These are phyloP conservation scores for Coniella vitis DNA, from an alignment of 2,329 filamentous ascomycete genomes.

Conservation along the genomic window DNA sequence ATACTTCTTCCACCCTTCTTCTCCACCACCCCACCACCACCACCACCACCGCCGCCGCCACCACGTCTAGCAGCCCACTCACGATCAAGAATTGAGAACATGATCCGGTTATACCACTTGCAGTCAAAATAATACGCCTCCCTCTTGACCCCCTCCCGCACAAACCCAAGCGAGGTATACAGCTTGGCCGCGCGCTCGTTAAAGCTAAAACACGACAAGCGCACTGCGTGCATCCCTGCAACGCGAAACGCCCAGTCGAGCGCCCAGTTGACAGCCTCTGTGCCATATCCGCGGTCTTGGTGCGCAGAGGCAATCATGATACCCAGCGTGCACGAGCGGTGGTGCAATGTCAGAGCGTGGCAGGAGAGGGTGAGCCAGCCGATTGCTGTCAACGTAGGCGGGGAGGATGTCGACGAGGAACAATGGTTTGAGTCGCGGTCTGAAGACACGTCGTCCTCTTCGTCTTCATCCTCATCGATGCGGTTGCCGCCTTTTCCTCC, in stretches of 20 bases:
- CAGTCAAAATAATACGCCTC: constrained; percentile 37
- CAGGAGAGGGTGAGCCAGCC: constrained; percentile 9
- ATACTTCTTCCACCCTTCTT: too few relatives aligned
- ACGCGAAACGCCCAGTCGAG: constrained; percentile 38
- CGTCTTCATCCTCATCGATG: not conserved
- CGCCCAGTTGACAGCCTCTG: constrained; percentile 39
- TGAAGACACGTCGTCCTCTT: not conserved
- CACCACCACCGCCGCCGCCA: not conserved
- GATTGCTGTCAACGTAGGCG: not conserved
- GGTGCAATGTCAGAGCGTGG: constrained; percentile 5
- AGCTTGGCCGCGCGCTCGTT: constrained; percentile 35
- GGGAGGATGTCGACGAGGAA: not conserved
- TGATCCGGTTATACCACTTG: constrained; percentile 29
- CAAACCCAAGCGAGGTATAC: constrained; percentile 40
- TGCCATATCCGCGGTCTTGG: constrained; percentile 31
- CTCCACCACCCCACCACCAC: not conserved
- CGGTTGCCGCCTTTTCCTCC: too few relatives aligned
- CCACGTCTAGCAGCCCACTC: constrained; percentile 27
- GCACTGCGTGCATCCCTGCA: constrained; percentile 38
- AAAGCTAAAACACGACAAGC: constrained; percentile 32
- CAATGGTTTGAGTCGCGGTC: too few relatives aligned
- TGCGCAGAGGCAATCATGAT: constrained; percentile 11
- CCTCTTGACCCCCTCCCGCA: constrained; percentile 33
- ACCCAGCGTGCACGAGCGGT: constrained; percentile 7
- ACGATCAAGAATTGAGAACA: constrained; percentile 30